These are phyloP conservation scores for Coemansia sp. DNA, from an alignment of 371 early-diverging fungal species.

Conservation along the genomic window DNA sequence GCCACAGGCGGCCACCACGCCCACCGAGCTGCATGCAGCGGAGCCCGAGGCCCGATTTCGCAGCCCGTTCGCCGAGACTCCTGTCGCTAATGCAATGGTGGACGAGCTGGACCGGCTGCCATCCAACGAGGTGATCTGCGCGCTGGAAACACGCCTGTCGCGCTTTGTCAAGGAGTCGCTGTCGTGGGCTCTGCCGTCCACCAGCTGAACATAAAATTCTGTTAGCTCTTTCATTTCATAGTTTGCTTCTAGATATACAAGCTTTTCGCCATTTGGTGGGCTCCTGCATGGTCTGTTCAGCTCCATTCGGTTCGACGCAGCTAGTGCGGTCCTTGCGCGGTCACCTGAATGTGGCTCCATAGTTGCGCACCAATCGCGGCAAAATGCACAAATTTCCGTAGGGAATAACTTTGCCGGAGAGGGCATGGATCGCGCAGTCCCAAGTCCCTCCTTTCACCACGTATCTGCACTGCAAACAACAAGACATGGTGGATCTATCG, in stretches of 20 bases:
- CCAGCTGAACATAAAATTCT: conserved; percentile 6
- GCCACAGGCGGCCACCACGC: conserved; percentile 4
- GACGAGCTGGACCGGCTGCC: conserved; percentile 46
- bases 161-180: conserved; percentile 50
- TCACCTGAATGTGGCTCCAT: background rate
- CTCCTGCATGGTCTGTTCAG: too few species aligned
- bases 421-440: background rate
- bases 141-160: conserved; percentile 45
- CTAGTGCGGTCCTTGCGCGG: background rate
- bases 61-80: conserved; percentile 12
- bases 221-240: too few species aligned
- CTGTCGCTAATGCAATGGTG: conserved; percentile 23
- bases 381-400: background rate
- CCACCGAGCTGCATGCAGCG: background rate
- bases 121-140: conserved; percentile 46
- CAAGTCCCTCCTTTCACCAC: too few species aligned
- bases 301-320: background rate
- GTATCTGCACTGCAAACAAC: too few species aligned
- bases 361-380: background rate
- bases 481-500: conserved; percentile 39
- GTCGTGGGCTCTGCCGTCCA: conserved; percentile 47
- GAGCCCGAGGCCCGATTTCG: conserved; percentile 22
- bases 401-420: background rate
- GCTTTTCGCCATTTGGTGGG: too few species aligned
- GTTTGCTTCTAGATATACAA: too few species aligned